Evolutionary conservation across 1,139 yeast genomes (phyloP), one percentile per base, ranked within the genome.

Genomic region (Blastobotrys raffinosifermentans): DNA sequence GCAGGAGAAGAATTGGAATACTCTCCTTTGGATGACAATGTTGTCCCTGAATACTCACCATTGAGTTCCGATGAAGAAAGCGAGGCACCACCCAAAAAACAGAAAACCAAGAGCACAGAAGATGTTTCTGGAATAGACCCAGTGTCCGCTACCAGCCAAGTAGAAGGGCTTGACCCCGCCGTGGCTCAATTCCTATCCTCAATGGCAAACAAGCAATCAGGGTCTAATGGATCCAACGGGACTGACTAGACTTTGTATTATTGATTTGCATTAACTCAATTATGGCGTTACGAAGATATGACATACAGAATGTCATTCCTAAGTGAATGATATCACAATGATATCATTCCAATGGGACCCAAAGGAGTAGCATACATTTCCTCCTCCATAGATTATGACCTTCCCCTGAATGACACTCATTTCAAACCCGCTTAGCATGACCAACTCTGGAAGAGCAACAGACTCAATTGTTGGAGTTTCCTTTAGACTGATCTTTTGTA

Each of bases 321-420:
- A 22, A 10, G 17, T 17, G 8, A 42, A 17, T 7, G 38, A 26
- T 6, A 53, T 21, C 3, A 51, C 41, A 8, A 53, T 31, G 15
- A 50, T 29, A 19, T 60, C 57, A 44, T 77, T 80, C 70, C 80
- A 80, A 32, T 69, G 73, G 19, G 86, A 75, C 0, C 94, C 94
- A 62, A 83, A 84, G 1, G 91, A 82, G 52, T 81, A 84, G 55
- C 94, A 84, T 1, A 83, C 86, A 0, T 82, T 89, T 2, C 94
- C 94, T 4, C 94, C 94, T 4, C 83, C 84, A 26, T 76, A 49
- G 3, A 76, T 50, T 2, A 59, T 34, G 5, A 66, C 29, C 3
- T 49, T 47, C 4, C 49, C 50, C 1, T 48, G 41, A 10, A 48
- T 31, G 2, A 39, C 19, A 15, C 40, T 60, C 29, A 75, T 38